Evolutionary conservation across 2,329 filamentous ascomycete genomes (phyloP).

Genomic region (Akanthomyces uredinophilus): DNA sequence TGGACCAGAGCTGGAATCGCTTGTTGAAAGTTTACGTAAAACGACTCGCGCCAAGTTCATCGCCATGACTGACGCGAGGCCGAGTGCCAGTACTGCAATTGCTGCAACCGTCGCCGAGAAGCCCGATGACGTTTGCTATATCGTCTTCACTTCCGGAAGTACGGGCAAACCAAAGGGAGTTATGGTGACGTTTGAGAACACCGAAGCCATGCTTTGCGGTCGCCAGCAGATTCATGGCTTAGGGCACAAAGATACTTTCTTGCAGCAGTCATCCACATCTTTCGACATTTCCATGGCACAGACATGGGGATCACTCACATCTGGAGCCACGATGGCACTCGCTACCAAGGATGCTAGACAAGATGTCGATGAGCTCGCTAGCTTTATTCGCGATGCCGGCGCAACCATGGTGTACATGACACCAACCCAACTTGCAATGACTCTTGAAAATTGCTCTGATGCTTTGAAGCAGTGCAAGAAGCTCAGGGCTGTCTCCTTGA

Average conservation of each 20-base stretch:
- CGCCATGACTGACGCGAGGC: neutral
- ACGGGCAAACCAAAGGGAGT: constrained; percentile 5
- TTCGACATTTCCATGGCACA: constrained; percentile 4
- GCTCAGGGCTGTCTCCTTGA: neutral
- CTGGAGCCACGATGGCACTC: neutral
- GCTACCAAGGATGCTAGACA: neutral
- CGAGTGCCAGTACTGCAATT: neutral
- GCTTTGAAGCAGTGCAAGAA: neutral
- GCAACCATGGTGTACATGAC: constrained; percentile 7
- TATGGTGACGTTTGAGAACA: constrained; percentile 6
- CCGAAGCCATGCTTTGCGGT: constrained; percentile 3
- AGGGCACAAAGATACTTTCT: neutral
- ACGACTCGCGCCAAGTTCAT: neutral
- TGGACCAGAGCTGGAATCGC: neutral
- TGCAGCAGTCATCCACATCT: neutral
- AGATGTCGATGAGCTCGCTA: neutral
- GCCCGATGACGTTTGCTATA: neutral
- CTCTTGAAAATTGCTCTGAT: constrained; percentile 1
- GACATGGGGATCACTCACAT: neutral
- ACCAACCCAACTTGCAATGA: constrained; percentile 5
- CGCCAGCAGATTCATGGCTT: neutral
- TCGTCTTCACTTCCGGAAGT: constrained; percentile 6
- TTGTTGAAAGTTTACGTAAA: neutral
- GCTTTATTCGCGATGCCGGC: neutral
- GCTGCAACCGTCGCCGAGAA: too few species aligned